These are phyloP conservation scores for Komagataella mondaviorum DNA, from an alignment of 805 yeast species.

Conservation along the genomic window DNA sequence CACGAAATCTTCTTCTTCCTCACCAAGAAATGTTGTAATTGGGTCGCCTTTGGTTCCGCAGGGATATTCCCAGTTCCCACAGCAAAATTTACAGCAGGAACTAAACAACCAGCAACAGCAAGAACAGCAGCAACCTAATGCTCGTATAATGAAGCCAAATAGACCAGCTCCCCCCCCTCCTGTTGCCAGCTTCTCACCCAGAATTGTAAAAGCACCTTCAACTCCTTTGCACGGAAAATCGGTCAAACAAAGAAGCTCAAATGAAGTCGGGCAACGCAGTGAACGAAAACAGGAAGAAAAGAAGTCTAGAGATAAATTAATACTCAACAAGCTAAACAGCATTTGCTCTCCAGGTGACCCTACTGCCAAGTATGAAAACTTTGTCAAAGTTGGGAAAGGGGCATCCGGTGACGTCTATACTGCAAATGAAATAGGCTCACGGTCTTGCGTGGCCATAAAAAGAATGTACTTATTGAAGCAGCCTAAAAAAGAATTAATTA, in stretches of 20 bases:
- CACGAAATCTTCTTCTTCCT: conserved; percentile 6
- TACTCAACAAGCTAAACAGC: conserved; percentile 52
- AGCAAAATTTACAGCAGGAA: background rate
- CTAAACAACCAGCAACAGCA: background rate
- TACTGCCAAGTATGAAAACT: conserved; percentile 44
- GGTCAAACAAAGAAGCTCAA: conserved; percentile 11
- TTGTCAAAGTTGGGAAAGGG: conserved; percentile 91
- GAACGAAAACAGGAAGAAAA: conserved; percentile 72
- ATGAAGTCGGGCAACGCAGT: conserved; percentile 37
- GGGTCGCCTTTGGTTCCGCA: background rate
- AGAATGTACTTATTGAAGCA: conserved; percentile 89
- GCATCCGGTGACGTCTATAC: conserved; percentile 96
- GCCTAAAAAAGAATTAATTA: conserved; percentile 89
- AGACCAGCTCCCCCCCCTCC: conserved; percentile 24
- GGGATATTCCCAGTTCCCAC: background rate
- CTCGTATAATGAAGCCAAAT: conserved; percentile 10
- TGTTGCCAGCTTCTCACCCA: conserved; percentile 5
- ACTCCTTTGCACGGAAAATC: conserved; percentile 14
- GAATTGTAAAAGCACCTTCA: conserved; percentile 12
- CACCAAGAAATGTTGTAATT: conserved; percentile 1
- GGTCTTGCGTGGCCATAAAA: conserved; percentile 75
- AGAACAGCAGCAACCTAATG: background rate
- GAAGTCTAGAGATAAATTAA: conserved; percentile 56
- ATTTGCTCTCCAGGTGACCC: conserved; percentile 88
- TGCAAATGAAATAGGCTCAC: conserved; percentile 50